phyloP scores from a whole-genome alignment of 345 rosid species.

The Dipteronia dyeriana region DNA sequence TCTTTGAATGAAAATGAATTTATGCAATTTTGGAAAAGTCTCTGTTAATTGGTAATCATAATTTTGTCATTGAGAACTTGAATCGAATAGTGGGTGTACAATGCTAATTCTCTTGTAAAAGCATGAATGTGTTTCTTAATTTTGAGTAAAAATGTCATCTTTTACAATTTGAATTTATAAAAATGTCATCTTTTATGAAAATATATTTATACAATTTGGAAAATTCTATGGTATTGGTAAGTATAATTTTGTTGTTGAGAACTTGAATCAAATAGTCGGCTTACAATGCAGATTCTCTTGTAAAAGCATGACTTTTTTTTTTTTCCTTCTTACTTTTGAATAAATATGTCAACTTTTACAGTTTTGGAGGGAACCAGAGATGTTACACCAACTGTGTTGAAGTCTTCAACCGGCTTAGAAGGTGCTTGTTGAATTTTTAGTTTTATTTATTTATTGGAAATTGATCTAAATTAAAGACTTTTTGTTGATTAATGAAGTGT shows the following conservation, averaged over 20 bases:
- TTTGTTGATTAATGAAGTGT: neutral
- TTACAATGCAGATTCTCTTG: neutral
- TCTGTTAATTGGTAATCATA: too few species aligned
- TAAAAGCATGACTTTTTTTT: neutral
- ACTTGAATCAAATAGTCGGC: neutral
- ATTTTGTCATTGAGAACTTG: too few species aligned
- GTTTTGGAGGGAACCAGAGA: conserved; percentile 87
- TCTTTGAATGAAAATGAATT: neutral
- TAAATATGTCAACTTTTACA: conserved; percentile 28
- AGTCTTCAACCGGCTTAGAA: conserved; percentile 84
- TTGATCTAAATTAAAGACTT: neutral
- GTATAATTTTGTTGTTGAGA: neutral
- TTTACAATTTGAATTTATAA: too few species aligned
- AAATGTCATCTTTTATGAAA: too few species aligned
- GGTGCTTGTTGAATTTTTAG: conserved; percentile 37
- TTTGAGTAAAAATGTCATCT: too few species aligned
- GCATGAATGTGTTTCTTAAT: too few species aligned
- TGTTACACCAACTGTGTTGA: conserved; percentile 68
- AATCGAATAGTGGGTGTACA: too few species aligned
- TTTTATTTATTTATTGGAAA: neutral
- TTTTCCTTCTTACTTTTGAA: too few species aligned
- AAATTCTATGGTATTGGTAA: too few species aligned
- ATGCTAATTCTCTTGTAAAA: too few species aligned
- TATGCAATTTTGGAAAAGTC: too few species aligned
- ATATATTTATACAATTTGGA: too few species aligned